phyloP scores from a whole-genome alignment of 2,329 filamentous ascomycete genomes.

The Lachnellula hyalina region DNA sequence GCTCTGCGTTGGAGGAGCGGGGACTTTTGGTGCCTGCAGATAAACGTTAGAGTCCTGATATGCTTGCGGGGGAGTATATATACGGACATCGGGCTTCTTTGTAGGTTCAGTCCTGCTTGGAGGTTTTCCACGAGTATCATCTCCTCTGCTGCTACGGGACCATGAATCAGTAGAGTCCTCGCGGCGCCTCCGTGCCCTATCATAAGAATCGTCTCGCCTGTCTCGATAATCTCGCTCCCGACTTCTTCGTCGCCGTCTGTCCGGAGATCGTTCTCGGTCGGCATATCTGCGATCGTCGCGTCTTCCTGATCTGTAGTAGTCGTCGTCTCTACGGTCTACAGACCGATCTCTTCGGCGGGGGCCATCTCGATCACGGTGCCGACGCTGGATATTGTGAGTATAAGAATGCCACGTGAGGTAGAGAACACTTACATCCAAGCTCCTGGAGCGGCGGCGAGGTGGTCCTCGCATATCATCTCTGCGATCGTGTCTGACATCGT shows the following conservation, averaged over 20 bases:
- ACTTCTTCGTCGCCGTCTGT: conserved; percentile 54
- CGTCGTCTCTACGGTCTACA: conserved; percentile 60
- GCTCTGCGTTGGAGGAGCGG: conserved; percentile 47
- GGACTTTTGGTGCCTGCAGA: conserved; percentile 48
- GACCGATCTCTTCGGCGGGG: conserved; percentile 67
- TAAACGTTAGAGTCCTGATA: conserved; percentile 10
- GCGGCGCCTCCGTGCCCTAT: conserved; percentile 57
- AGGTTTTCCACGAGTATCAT: conserved; percentile 55
- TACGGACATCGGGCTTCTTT: conserved; percentile 54
- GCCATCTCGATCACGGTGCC: conserved; percentile 53
- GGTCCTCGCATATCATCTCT: conserved; percentile 45
- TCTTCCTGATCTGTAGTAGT: conserved; percentile 54
- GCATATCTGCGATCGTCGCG: conserved; percentile 60
- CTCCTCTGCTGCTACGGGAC: conserved; percentile 59
- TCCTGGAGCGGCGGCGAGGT: conserved; percentile 53
- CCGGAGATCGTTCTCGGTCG: conserved; percentile 54
- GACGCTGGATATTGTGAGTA: conserved; percentile 49
- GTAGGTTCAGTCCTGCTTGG: conserved; percentile 43
- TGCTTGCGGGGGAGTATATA: background rate
- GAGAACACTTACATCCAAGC: conserved; percentile 50
- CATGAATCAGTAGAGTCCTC: conserved; percentile 69
- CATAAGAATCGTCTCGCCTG: conserved; percentile 70
- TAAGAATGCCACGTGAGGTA: conserved; percentile 15
- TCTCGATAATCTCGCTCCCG: conserved; percentile 64
- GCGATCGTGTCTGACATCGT: conserved; percentile 45